Base-by-base conservation (phyloP, 129 eudicot species). In the Artemisia tridentata region DNA sequence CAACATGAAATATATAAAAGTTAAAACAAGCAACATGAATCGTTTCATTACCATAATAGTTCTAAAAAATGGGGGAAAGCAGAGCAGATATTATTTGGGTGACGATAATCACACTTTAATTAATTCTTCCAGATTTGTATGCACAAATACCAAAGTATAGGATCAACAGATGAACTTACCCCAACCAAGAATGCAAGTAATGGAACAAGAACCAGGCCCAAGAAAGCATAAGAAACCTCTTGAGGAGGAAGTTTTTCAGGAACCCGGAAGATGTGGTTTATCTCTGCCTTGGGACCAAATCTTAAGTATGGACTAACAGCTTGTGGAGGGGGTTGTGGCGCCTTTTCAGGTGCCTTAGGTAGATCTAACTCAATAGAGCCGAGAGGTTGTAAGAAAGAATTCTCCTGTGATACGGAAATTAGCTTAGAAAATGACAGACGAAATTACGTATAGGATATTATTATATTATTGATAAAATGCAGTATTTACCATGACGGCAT, bases 161-260 rank as follows among this genome's bases (percentile, higher is more conserved):
- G n/a, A 63, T 6, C 20, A n/a, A 63, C 25, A 63, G 57, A 66
- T 64, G 25, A 55, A 48, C 87, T 70, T 68, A 93, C 98, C 96
- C 97, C 98, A 84, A 83, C 77, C 76, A 93, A 79, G 82, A 93
- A 89, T 17, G 89, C 97, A 8, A 81, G 57, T 61, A 93, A 78
- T 23, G 98, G 97, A 63, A 93, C 57, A 67, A 85, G 66, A 76
- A 86, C 86, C 21, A 93, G 86, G 79, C 88, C 86, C 84, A 84
- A 82, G 86, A 93, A 93, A 65, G 86, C 90, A 78, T 81, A 82
- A 62, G 95, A 89, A 29, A 93, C 84, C 72, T 87, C 88, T 72
- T 75, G 87, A 52, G 92, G 83, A 52, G 98, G 98, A 16, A 83
- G 88, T 76, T 93, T 93, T 67, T 93, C 98, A 25, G 98, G 97